Base-by-base conservation (phyloP, 2,329 filamentous ascomycete genomes). In the Truncatella angustata region DNA sequence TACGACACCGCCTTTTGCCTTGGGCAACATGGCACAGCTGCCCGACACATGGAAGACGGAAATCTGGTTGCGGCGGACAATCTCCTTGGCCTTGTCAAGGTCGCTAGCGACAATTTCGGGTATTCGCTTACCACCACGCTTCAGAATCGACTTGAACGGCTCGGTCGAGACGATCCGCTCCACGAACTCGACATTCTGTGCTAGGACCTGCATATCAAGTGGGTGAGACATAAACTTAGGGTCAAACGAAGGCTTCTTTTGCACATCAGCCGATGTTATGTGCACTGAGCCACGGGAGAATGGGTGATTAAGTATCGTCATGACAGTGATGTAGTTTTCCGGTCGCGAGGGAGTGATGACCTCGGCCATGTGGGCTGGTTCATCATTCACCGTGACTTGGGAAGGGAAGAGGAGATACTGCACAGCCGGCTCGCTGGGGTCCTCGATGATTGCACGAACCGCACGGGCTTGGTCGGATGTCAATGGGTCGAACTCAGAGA, bases 221-320 rank as follows among this genome's bases (percentile, higher is more conserved):
- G 80, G 76, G 56, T 83, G 67, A 5, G 73, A 73, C 60, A 85
- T 76, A 68, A 76, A 85, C 23, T 74, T 74, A n/a, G 80, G 79
- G 55, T 85, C 77, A 59, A 84, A 81, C 4, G 74, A 68, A 0
- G 77, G 74, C 26, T 71, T 64, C 4, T 73, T 71, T 5, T 63
- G 59, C 4, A 73, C 65, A 36, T 77, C 70, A 1, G 14, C 28
- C 3, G 45, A 49, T 35, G 9, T 12, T 5, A 49, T 39, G 23
- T 49, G 45, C 3, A 49, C 20, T 3, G 16, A 23, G 6, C 45
- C 45, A 3, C 45, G 30, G 12, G 45, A 39, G 18, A 49, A 37
- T n/a, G n/a, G n/a, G n/a, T n/a, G n/a, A n/a, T n/a, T n/a, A n/a
- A n/a, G n/a, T n/a, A n/a, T n/a, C n/a, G n/a, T n/a, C n/a, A n/a